Evolutionary conservation across 208 protist species (phyloP).

Genomic region (Phytomonas sp.): DNA sequence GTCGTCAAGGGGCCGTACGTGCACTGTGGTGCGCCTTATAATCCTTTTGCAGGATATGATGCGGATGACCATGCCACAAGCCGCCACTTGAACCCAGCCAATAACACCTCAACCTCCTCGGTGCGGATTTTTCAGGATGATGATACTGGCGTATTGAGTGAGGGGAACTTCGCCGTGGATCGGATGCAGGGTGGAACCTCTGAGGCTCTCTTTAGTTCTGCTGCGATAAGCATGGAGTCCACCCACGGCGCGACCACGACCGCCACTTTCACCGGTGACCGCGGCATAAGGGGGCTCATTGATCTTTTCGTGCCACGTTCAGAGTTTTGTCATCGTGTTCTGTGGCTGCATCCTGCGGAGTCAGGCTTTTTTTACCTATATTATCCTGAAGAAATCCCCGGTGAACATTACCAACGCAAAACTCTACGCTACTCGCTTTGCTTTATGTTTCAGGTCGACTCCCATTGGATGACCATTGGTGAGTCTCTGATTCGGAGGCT

Average conservation of each 20-base stretch:
- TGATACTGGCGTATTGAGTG: background rate
- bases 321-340: slow-evolving; percentile 70
- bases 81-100: background rate
- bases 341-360: slow-evolving; percentile 63
- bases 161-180: background rate
- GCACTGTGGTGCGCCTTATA: slow-evolving; percentile 54
- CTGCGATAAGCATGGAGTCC: background rate
- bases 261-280: background rate
- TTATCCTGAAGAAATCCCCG: slow-evolving; percentile 76
- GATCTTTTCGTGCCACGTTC: slow-evolving; percentile 75
- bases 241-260: background rate
- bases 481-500: slow-evolving; percentile 36
- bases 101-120: background rate
- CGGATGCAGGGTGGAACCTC: background rate
- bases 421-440: slow-evolving; percentile 79
- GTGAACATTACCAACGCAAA: slow-evolving; percentile 74
- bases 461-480: slow-evolving; percentile 40
- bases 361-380: slow-evolving; percentile 66
- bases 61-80: slow-evolving; percentile 7
- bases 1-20: slow-evolving; percentile 79
- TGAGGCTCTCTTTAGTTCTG: background rate
- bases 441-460: slow-evolving; percentile 57
- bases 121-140: slow-evolving; percentile 4
- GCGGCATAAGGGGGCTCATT: slow-evolving; percentile 29
- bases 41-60: slow-evolving; percentile 9